Conservation (phyloP, 441 rosid genomes). For the Euphorbia corollata region DNA sequence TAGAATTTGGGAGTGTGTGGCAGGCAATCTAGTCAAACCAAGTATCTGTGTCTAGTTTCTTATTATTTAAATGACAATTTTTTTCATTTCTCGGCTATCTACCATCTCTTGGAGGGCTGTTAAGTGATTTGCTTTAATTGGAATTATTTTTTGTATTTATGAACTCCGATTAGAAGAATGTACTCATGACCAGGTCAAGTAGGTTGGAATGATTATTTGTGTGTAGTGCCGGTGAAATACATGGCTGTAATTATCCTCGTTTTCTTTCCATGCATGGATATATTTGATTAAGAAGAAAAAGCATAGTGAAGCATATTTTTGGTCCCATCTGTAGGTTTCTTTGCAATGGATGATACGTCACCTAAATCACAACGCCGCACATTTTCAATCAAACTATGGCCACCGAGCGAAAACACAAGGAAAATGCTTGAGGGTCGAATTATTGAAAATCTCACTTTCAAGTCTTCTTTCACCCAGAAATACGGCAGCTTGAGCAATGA, state of each 20-base stretch:
- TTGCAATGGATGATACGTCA: constrained; percentile 42
- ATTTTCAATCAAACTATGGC: constrained; percentile 79
- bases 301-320: background rate
- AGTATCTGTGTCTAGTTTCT: background rate
- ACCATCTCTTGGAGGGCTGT: background rate
- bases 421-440: constrained; percentile 64
- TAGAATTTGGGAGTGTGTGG: background rate
- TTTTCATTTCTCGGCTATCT: background rate
- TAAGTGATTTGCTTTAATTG: background rate
- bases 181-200: background rate
- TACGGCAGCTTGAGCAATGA: too few relatives aligned
- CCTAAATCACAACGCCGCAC: constrained; percentile 46
- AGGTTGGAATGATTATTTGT: background rate
- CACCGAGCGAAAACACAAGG: constrained; percentile 75
- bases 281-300: background rate
- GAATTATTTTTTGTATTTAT: background rate
- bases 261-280: background rate
- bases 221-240: background rate
- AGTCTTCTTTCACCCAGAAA: constrained; percentile 73
- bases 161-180: background rate
- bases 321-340: background rate
- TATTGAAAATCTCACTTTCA: constrained; percentile 55
- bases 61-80: background rate
- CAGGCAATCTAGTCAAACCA: background rate
- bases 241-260: background rate